phyloP scores from a whole-genome alignment of 352 stramenopile species.

The Phytophthora quininea region DNA sequence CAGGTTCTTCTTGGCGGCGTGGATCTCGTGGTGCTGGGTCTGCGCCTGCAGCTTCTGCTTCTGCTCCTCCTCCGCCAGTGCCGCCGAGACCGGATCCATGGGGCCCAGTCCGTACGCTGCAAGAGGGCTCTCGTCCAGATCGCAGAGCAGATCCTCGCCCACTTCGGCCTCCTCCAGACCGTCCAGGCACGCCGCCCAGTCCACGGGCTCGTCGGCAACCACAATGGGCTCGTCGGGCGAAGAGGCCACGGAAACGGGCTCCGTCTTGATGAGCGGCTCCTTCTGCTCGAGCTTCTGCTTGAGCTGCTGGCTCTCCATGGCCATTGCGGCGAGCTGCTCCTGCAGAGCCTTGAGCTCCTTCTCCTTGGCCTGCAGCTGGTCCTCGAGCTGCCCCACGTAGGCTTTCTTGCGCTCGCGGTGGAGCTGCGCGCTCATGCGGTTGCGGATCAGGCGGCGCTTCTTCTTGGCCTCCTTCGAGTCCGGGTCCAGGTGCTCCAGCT shows the following conservation, averaged over 20 bases:
- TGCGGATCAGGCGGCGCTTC: conserved; percentile 87
- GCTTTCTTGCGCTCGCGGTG: conserved; percentile 90
- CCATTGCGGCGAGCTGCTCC: conserved; percentile 77
- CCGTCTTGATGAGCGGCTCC: conserved; percentile 59
- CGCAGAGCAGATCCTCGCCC: conserved; percentile 68
- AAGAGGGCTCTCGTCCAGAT: conserved; percentile 74
- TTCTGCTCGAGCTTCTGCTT: conserved; percentile 56
- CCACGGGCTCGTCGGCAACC: conserved; percentile 34
- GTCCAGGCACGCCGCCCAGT: conserved; percentile 66
- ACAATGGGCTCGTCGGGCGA: conserved; percentile 30
- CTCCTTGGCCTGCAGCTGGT: conserved; percentile 85
- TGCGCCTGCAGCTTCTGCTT: conserved; percentile 37
- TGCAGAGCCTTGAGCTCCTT: conserved; percentile 75
- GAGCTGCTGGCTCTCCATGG: conserved; percentile 63
- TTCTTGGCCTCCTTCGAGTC: conserved; percentile 92
- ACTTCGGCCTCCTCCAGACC: conserved; percentile 66
- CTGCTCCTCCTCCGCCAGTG: conserved; percentile 31
- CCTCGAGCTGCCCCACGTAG: conserved; percentile 86
- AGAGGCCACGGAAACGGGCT: conserved; percentile 45
- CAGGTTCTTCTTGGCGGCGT: conserved; percentile 88
- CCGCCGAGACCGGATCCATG: conserved; percentile 32
- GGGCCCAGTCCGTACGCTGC: conserved; percentile 40
- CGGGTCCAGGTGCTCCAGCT: conserved; percentile 82
- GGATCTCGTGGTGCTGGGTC: conserved; percentile 68
- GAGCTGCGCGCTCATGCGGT: conserved; percentile 89